phyloP scores from a whole-genome alignment of 2,329 filamentous ascomycete species.

The Didymella sp. region DNA sequence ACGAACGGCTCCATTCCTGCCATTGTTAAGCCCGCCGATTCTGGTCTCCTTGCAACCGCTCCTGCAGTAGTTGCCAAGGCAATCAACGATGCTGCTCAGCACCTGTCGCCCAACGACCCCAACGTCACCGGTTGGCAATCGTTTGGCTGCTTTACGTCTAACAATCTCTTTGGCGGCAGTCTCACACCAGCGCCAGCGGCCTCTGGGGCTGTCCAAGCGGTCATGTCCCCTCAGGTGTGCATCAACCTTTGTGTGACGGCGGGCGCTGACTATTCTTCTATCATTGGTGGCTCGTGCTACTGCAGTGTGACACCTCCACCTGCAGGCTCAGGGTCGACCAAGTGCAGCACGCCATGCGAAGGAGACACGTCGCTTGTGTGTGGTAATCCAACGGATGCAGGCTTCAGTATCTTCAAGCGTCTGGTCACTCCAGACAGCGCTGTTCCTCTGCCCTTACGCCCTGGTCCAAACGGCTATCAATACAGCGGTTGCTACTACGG shows the following conservation, averaged over 20 bases:
- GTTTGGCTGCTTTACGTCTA: conserved; percentile 2
- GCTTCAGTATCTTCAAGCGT: conserved; percentile 4
- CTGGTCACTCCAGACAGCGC: neutral
- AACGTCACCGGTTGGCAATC: conserved; percentile 1
- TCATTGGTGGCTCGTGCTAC: neutral
- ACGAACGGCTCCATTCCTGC: neutral
- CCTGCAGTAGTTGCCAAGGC: neutral
- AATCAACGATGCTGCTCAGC: conserved; percentile 5
- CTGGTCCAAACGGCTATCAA: neutral
- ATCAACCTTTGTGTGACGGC: neutral
- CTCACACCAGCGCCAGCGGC: neutral
- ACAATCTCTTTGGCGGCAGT: neutral
- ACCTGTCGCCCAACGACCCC: conserved; percentile 3
- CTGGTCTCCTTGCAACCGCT: neutral
- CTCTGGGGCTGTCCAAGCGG: no score
- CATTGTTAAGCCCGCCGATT: neutral
- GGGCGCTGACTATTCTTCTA: neutral
- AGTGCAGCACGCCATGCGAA: neutral
- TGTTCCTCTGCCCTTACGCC: neutral
- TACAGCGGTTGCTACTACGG: conserved; percentile 6
- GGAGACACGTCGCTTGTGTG: neutral
- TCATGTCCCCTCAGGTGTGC: conserved; percentile 1
- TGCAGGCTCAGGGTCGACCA: neutral
- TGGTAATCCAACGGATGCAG: neutral
- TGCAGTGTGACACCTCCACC: neutral